Conservation (phyloP, 352 stramenopile genomes). For the Phytophthora boehmeriae region DNA sequence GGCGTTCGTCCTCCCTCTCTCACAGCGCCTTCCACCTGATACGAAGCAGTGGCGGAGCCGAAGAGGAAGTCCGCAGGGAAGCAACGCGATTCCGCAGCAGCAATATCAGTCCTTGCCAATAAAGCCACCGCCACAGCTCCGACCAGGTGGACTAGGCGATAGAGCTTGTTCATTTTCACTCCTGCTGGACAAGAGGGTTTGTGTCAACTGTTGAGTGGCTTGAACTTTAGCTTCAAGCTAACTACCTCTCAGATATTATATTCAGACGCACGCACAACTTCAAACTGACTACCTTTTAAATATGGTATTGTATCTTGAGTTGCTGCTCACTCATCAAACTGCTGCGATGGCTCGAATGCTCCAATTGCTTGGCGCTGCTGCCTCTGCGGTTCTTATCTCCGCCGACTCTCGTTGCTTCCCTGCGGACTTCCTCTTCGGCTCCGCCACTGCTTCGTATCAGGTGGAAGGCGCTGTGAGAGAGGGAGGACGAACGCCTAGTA, state of each 20-base stretch:
- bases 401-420: constrained; percentile 30
- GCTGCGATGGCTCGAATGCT: not conserved
- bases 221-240: constrained; percentile 4
- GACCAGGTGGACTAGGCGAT: not conserved
- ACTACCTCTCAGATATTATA: too few species aligned
- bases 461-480: constrained; percentile 84
- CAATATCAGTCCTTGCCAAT: constrained; percentile 44
- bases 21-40: constrained; percentile 92
- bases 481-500: constrained; percentile 67
- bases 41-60: constrained; percentile 86
- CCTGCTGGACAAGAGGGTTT: too few species aligned
- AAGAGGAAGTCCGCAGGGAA: constrained; percentile 82
- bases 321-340: too few species aligned
- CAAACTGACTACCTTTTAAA: too few species aligned
- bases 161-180: not conserved
- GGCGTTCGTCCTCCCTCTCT: constrained; percentile 72
- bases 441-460: constrained; percentile 85
- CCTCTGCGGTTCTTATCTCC: constrained; percentile 19
- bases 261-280: not conserved
- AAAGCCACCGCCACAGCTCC: not conserved
- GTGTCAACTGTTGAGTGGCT: constrained; percentile 1
- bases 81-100: constrained; percentile 33
- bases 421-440: constrained; percentile 69
- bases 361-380: constrained; percentile 20
- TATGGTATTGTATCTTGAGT: too few species aligned